Evolutionary conservation across 2,329 filamentous ascomycete genomes (phyloP).

Genomic region (Mycosphaerella arachidis): DNA sequence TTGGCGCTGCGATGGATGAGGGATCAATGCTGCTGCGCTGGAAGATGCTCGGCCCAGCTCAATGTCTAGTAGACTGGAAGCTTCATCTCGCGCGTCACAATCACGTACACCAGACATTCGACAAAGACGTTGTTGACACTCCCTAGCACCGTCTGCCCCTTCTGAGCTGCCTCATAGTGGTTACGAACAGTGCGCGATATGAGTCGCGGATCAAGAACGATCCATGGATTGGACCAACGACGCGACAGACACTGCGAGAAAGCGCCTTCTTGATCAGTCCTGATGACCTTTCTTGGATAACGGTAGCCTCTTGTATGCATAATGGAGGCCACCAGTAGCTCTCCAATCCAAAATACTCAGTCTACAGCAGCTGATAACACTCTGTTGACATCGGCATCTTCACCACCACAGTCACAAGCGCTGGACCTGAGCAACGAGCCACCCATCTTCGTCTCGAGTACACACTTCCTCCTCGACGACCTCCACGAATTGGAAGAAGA

Average conservation of each 20-base stretch:
- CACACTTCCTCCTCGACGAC: constrained; percentile 62
- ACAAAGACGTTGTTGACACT: not conserved
- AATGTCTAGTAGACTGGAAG: not conserved
- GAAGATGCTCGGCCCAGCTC: not conserved
- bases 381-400: not conserved
- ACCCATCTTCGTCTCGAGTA: constrained; percentile 67
- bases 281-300: not conserved
- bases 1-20: too few species aligned
- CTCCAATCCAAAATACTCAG: not conserved
- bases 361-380: not conserved
- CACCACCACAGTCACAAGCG: not conserved
- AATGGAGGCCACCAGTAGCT: not conserved
- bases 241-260: constrained; percentile 1
- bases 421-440: constrained; percentile 50
- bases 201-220: not conserved
- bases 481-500: constrained; percentile 61
- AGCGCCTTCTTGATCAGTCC: not conserved
- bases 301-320: not conserved
- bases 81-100: not conserved
- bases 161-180: not conserved
- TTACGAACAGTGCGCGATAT: not conserved
- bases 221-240: not conserved
- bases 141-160: not conserved
- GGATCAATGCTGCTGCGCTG: too few species aligned
- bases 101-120: not conserved